phyloP scores from a whole-genome alignment of 306 rosid genomes.

The Medicago truncatula region DNA sequence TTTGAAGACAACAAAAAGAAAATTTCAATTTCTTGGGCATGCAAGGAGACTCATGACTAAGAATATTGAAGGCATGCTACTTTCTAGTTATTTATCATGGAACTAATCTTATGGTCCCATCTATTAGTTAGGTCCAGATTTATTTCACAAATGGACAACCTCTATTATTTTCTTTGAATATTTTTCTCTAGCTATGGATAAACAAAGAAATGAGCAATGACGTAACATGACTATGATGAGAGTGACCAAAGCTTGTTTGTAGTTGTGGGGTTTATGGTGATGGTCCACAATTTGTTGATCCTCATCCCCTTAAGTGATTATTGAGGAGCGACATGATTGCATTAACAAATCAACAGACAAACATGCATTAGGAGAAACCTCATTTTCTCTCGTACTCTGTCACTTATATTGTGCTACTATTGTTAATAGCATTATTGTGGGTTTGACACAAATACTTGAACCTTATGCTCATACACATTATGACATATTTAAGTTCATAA shows the following conservation, averaged over 20 bases:
- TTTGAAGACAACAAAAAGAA: too few species aligned
- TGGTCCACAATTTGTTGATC: conserved; percentile 17
- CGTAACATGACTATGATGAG: conserved; percentile 9
- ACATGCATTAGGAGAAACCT: conserved; percentile 32
- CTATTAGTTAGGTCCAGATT: not conserved
- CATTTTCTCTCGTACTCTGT: conserved; percentile 36
- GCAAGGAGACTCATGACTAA: too few species aligned
- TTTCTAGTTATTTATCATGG: too few species aligned
- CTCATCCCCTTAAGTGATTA: not conserved
- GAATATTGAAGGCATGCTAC: too few species aligned
- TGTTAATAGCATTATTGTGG: not conserved
- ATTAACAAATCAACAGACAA: conserved; percentile 25
- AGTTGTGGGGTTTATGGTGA: conserved; percentile 13
- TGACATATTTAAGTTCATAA: too few species aligned
- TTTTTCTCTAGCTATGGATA: not conserved
- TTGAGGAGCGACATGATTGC: conserved; percentile 33
- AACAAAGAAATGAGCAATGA: conserved; percentile 11
- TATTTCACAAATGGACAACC: not conserved
- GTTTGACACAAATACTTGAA: too few species aligned
- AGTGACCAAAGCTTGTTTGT: conserved; percentile 23
- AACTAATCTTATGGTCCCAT: not conserved
- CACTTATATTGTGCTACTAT: not conserved
- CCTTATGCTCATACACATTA: too few species aligned
- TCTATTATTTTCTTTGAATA: not conserved
- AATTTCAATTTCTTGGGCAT: too few species aligned